Evolutionary conservation across 306 rosid genomes (phyloP), one percentile per base, ranked within the genome.

Genomic region (Fragaria nilgerrensis): DNA sequence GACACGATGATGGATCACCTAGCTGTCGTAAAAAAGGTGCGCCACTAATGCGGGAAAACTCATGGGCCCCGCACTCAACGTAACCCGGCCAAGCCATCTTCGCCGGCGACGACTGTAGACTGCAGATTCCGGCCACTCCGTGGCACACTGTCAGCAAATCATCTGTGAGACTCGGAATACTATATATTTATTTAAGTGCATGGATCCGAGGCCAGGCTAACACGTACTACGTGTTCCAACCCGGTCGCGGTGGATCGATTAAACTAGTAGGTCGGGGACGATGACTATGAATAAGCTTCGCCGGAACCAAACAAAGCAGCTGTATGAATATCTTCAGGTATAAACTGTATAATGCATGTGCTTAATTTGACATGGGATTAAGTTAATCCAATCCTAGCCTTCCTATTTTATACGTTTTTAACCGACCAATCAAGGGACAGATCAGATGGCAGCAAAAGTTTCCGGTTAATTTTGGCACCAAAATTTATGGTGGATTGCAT

Each of bases 381-480:
- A 20, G 22, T 53, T 59, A 25, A 61, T 4, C 25, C 8, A 55
- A 55, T 20, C 9, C 63, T 0, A 22, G 15, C 32, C 65, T 23
- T 13, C 34, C 11, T 59, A 59, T 23, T 9, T 2, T 25, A 3
- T 58, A 19, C 15, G 39, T 25, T 69, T 62, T 63, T 32, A 72
- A 76, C 81, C 75, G 74, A 81, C 77, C 80, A 70, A 52, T 13
- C 29, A 6, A 43, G 32, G 65, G 67, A 77, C 79, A 72, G 70
- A 65, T 82, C 85, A 73, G 70, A 56, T 67, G 82, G 79, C 75
- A 68, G 44, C 50, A 64, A n/a, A 70, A 16, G 12, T 27, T 25
- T 15, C 45, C 43, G 75, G 81, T 77, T 37, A 71, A 70, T 19
- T n/a, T 10, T 47, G 41, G 37, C 56, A 34, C 29, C 14, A 73